phyloP scores from a whole-genome alignment of 352 stramenopile species.

The Globisporangium cystogenes region DNA sequence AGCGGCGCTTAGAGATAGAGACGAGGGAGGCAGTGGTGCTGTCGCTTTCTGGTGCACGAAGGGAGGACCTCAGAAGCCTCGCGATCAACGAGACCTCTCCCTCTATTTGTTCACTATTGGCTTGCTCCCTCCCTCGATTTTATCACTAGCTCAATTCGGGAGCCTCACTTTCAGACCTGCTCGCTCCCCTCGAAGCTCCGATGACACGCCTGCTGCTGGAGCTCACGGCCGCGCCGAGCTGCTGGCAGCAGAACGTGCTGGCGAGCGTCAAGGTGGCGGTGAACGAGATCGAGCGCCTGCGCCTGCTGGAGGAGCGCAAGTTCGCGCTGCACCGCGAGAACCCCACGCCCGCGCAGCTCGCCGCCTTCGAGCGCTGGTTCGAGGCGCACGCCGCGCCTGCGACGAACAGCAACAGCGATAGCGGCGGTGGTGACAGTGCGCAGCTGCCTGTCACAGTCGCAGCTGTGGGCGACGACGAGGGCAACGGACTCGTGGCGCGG shows the following conservation, averaged over 20 bases:
- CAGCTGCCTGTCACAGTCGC: slow-evolving; percentile 15
- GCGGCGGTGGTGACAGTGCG: not conserved
- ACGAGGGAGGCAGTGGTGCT: too few relatives aligned
- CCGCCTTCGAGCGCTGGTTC: slow-evolving; percentile 28
- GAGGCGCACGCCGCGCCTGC: slow-evolving; percentile 4
- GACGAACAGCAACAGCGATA: not conserved
- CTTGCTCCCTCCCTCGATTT: too few relatives aligned
- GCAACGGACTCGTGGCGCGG: slow-evolving; percentile 24
- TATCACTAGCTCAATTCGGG: too few relatives aligned
- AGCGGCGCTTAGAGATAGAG: not conserved
- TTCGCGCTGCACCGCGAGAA: slow-evolving; percentile 13
- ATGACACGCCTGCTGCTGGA: slow-evolving; percentile 17
- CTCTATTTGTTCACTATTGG: too few relatives aligned
- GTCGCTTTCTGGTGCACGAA: too few relatives aligned
- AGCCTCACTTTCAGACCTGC: too few relatives aligned
- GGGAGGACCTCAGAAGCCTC: too few relatives aligned
- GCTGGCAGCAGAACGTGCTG: slow-evolving; percentile 27
- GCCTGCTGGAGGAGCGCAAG: slow-evolving; percentile 17
- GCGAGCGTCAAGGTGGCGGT: slow-evolving; percentile 20
- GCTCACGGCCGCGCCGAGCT: slow-evolving; percentile 23
- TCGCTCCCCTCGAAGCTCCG: slow-evolving; percentile 6
- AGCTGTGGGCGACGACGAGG: slow-evolving; percentile 17
- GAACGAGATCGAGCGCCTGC: slow-evolving; percentile 21
- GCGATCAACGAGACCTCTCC: too few relatives aligned
- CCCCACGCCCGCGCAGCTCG: slow-evolving; percentile 12